phyloP scores from a whole-genome alignment of 192 early-diverging fungal genomes.

The Helicostylum pulchrum region DNA sequence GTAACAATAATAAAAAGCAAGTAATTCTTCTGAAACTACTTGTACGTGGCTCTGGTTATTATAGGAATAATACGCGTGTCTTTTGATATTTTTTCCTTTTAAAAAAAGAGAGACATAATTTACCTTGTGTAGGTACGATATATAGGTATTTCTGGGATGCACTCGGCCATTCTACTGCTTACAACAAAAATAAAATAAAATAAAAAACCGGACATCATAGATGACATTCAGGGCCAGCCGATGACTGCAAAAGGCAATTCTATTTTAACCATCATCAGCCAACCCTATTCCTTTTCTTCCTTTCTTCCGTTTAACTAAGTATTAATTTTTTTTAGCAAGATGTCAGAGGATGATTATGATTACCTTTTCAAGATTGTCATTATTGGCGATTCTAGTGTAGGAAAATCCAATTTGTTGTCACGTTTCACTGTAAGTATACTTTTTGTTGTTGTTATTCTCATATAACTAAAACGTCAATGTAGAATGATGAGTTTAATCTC shows the following conservation, averaged over 20 bases:
- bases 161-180: no score
- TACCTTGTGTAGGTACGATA: no score
- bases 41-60: no score
- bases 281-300: slow-evolving; percentile 22
- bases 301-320: not conserved
- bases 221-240: no score
- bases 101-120: no score
- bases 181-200: no score
- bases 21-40: no score
- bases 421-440: slow-evolving; percentile 63
- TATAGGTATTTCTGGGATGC: no score
- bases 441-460: not conserved
- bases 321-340: not conserved
- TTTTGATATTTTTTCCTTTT: no score
- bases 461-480: not conserved
- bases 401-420: slow-evolving; percentile 77
- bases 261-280: not conserved
- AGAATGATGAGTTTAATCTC: slow-evolving; percentile 87
- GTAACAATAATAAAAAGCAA: no score
- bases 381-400: slow-evolving; percentile 78
- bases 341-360: slow-evolving; percentile 64
- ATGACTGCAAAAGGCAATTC: not conserved
- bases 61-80: no score
- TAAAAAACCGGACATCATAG: no score
- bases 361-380: slow-evolving; percentile 69